Percentiles rank a stretch among this genome's conserved stretches.
phyloP scores from a whole-genome alignment of 805 yeast genomes.

The Starmerella geochares region DNA sequence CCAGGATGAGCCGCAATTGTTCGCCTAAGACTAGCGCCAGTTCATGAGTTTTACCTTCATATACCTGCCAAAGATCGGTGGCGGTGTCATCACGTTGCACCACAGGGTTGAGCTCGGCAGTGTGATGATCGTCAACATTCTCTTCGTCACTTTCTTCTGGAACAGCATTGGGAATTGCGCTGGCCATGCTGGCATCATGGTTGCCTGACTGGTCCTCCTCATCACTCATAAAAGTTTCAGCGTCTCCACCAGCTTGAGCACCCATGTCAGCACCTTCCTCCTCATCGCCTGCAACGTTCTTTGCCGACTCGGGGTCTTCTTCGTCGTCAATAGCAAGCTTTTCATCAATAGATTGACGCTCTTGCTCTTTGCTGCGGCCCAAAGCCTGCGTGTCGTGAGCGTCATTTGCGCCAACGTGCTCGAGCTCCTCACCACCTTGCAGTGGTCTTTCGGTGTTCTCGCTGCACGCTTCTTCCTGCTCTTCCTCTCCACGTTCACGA shows the following conservation, averaged over 20 bases:
- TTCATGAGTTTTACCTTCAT: constrained; percentile 80
- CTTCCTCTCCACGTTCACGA: constrained; percentile 36
- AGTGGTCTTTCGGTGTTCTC: constrained; percentile 34
- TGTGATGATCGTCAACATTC: too few species aligned
- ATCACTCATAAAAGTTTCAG: constrained; percentile 23
- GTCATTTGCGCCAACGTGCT: constrained; percentile 47
- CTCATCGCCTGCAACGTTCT: constrained; percentile 24
- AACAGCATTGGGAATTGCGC: constrained; percentile 20
- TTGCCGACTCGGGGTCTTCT: constrained; percentile 25
- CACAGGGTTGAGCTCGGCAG: too few species aligned
- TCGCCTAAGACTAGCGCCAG: constrained; percentile 80
- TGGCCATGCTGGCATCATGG: constrained; percentile 26
- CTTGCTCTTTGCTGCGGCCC: constrained; percentile 79
- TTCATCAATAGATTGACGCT: constrained; percentile 60
- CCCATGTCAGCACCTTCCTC: constrained; percentile 27
- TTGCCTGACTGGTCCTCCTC: constrained; percentile 16
- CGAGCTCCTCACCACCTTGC: constrained; percentile 42
- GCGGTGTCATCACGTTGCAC: neutral
- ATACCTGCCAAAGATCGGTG: constrained; percentile 63
- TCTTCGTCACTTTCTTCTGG: constrained; percentile 14
- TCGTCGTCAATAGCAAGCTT: constrained; percentile 33
- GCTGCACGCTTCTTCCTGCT: constrained; percentile 23
- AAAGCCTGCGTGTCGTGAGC: constrained; percentile 80
- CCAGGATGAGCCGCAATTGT: constrained; percentile 82
- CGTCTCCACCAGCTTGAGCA: constrained; percentile 28